Percentiles rank a stretch among this genome's conserved stretches.
Evolutionary conservation across 176 grass and related monocot genomes (phyloP).

Genomic region (Saccharum officinarum): DNA sequence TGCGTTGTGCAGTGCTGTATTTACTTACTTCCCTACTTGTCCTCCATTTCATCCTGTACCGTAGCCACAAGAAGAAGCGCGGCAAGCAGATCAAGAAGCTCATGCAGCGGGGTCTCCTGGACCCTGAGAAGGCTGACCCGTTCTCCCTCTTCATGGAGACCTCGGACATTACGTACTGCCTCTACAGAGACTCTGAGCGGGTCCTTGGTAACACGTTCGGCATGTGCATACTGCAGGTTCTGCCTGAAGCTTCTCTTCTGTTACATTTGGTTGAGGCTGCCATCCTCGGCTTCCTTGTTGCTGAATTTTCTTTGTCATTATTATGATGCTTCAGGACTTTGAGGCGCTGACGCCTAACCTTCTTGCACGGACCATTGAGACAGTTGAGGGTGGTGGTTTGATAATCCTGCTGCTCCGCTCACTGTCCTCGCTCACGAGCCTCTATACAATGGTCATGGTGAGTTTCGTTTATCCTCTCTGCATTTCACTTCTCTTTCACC

Average conservation of each 20-base stretch:
- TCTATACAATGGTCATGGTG: slow-evolving; percentile 98
- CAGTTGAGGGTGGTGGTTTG: slow-evolving; percentile 87
- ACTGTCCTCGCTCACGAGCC: slow-evolving; percentile 83
- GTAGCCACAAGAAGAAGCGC: slow-evolving; percentile 85
- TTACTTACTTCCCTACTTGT: background rate
- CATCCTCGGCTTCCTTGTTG: background rate
- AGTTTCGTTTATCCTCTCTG: slow-evolving; percentile 3
- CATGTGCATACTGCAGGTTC: slow-evolving; percentile 97
- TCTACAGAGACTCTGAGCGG: slow-evolving; percentile 85
- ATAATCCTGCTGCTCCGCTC: slow-evolving; percentile 58
- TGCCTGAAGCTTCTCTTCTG: background rate
- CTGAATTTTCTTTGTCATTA: slow-evolving; percentile 11
- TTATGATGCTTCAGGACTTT: slow-evolving; percentile 62
- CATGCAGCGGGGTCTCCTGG: slow-evolving; percentile 83
- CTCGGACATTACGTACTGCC: slow-evolving; percentile 78
- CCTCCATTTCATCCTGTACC: background rate
- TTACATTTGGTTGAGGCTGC: background rate
- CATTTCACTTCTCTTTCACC: background rate
- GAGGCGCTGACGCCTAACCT: slow-evolving; percentile 90
- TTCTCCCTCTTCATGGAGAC: slow-evolving; percentile 91
- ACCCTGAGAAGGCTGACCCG: slow-evolving; percentile 86
- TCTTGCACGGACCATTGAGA: slow-evolving; percentile 89
- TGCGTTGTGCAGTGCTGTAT: background rate
- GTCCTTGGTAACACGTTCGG: slow-evolving; percentile 96
- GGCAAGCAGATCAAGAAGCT: slow-evolving; percentile 95